phyloP scores from a whole-genome alignment of 164 flowering plant species.

The Cinnamomum micranthum region DNA sequence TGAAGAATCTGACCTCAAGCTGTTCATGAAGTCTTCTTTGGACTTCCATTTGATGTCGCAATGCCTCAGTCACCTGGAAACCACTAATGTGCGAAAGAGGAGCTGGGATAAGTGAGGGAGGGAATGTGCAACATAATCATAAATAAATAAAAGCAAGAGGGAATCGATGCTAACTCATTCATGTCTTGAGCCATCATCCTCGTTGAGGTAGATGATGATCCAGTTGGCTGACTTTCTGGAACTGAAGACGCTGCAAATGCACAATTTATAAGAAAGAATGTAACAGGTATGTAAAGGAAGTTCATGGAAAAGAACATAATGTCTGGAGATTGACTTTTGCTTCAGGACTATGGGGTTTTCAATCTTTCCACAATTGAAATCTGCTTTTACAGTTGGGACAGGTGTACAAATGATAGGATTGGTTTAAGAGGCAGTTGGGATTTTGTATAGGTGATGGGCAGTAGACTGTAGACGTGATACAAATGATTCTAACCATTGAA shows the following conservation, averaged over 20 bases:
- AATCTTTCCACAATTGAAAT: not conserved
- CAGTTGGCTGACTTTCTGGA: slow-evolving; percentile 69
- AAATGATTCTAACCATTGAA: no score
- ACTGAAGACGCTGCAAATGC: slow-evolving; percentile 55
- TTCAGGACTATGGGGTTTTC: not conserved
- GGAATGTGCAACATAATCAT: no score
- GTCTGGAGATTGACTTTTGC: not conserved
- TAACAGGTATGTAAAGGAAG: no score
- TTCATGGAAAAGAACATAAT: not conserved
- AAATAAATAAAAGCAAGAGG: not conserved
- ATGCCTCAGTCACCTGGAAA: slow-evolving; percentile 90
- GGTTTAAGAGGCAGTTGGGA: not conserved
- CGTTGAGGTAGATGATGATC: slow-evolving; percentile 48
- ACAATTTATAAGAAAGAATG: not conserved
- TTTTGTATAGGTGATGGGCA: no score
- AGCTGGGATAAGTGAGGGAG: not conserved
- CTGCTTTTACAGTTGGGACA: not conserved
- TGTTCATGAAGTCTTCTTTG: slow-evolving; percentile 91
- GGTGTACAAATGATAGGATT: not conserved
- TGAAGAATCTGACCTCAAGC: slow-evolving; percentile 58
- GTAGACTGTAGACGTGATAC: no score
- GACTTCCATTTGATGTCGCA: slow-evolving; percentile 94
- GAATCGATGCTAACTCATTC: slow-evolving; percentile 58
- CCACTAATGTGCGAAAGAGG: slow-evolving; percentile 40
- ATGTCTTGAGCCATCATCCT: slow-evolving; percentile 64